Evolutionary conservation across 139 green algal genomes (phyloP), one percentile per base, ranked within the genome.

Genomic region (Marvania coccoides): DNA sequence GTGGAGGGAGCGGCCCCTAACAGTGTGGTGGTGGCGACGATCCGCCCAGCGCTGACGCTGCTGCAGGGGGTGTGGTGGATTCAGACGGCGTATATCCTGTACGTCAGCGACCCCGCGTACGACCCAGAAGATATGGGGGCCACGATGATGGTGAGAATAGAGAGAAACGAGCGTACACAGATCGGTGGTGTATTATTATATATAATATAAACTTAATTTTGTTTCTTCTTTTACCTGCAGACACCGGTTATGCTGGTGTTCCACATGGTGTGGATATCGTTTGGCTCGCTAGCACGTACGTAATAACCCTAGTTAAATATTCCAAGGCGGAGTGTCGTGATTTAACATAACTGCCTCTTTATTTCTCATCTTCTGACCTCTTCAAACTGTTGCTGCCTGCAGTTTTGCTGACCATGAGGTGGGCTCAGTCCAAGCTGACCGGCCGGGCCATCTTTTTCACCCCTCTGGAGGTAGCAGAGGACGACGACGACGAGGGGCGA

Each of bases 61-160:
- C 55, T 84, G 38, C 79, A 85, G 63, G 79, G 79, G 7, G 63
- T 76, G 3, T 85, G 79, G 79, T 84, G 78, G 61, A 73, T 78
- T 40, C 75, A 84, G 60, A 78, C 71, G 2, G 79, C 72, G 1
- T 67, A 74, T 48, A 80, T 84, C 42, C 78, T 85, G 57, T 85
- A 70, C 47, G 42, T 28, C 30, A 33, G 69, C 69, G 47, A 78
- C n/a, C 55, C 51, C 15, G 35, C 30, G 19, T 85, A 73, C 70
- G 71, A 85, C 38, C 78, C 78, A 0, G 54, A 72, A 12, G 69
- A 75, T 53, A 76, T 78, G 63, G 71, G 67, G 34, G 53, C 34
- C 54, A 51, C 34, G n/a, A 85, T 85, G 78, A 76, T 85, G 54
- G n/a, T n/a, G n/a, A n/a, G n/a, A n/a, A n/a, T n/a, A n/a, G n/a